Evolutionary conservation across 176 grass and related monocot genomes (phyloP).

Genomic region (Chrysopogon serrulatus): DNA sequence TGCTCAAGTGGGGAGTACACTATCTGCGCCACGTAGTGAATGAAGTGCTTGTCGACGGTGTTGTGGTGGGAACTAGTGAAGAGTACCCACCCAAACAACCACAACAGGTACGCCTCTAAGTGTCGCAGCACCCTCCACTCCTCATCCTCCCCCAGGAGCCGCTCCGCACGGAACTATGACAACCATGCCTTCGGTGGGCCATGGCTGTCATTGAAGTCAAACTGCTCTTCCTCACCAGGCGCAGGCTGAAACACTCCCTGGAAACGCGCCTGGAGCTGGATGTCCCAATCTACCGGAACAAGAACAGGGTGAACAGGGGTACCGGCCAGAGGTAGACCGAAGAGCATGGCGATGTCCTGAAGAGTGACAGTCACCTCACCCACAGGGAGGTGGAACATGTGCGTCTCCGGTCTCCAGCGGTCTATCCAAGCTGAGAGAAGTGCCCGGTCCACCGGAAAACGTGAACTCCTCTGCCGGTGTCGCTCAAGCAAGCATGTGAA

Average conservation of each 20-base stretch:
- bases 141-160: fast-evolving
- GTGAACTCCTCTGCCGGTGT: too few species aligned
- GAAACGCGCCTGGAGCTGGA: background rate
- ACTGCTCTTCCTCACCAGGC: background rate
- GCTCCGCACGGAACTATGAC: background rate
- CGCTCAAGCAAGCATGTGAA: too few species aligned
- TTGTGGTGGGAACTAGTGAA: background rate
- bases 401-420: too few species aligned
- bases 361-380: too few species aligned
- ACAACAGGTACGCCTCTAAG: background rate
- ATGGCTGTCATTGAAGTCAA: background rate
- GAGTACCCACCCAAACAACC: background rate
- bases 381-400: too few species aligned
- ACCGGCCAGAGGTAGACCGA: too few species aligned
- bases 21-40: background rate
- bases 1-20: background rate
- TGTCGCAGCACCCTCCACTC: background rate
- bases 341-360: too few species aligned
- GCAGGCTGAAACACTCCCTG: background rate
- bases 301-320: too few species aligned
- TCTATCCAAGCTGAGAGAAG: too few species aligned
- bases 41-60: background rate
- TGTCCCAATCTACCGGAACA: background rate
- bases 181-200: background rate
- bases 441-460: too few species aligned